Base-by-base conservation (phyloP, 768 basidiomycete species). In the Lentinula guzmanii region DNA sequence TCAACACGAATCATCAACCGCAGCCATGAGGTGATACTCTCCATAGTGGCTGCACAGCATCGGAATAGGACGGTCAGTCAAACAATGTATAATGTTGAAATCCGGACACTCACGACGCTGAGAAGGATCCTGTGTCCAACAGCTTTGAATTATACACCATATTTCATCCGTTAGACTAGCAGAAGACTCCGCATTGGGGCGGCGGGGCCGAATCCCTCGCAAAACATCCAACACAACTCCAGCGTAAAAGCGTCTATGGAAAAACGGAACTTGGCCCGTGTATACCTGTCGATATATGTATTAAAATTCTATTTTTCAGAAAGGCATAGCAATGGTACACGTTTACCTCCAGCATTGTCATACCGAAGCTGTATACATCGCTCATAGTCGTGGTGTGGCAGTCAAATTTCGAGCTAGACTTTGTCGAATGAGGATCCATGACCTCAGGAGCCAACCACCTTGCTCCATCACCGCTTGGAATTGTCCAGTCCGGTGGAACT, bases 361-460 rank as follows among this genome's bases (percentile, higher is more conserved):
- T 63, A 15, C 62, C 62, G 21, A 63, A 63, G 24, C 62, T 63
- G 31, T 63, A 60, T 2, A 63, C 58, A 35, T 63, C 62, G 21
- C 58, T 57, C 50, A 52, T 60, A 5, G 50, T 43, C 15, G 58
- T 42, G 2, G 58, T 54, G 18, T 7, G 28, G 45, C 45, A 15
- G 8, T 45, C 41, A 9, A 16, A 10, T 2, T 35, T 21, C 4
- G 41, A 15, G 9, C 51, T 33, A 3, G 16, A 60, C 13, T 39
- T 39, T 39, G 9, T 24, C 15, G 50, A 52, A 7, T 35, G 16
- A 41, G 61, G 61, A 28, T 39, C 41, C 61, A 62, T 62, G 11
- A 63, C 42, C 31, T 63, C 62, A 11, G 62, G 62, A 9, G 62
- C 62, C 62, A 63, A 53, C 62, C 62, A 63, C 10, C 62, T 34